These are phyloP conservation scores for Pseudocercospora fuligena DNA, from an alignment of 2,329 filamentous ascomycete genomes.

Conservation along the genomic window DNA sequence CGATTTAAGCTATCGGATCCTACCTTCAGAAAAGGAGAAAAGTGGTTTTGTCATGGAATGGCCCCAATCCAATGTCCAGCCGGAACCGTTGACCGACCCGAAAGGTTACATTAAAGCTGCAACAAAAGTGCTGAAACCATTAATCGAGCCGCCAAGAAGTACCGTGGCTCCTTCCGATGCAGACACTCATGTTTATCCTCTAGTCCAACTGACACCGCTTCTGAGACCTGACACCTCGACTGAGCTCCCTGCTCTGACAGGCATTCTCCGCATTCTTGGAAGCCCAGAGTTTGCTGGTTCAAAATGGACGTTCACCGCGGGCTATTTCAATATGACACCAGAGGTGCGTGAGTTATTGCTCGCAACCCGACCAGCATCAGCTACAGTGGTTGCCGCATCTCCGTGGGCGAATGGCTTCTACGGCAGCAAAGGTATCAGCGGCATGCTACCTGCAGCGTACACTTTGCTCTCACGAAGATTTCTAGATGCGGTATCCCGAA, in stretches of 20 bases:
- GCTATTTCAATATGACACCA: slow-evolving; percentile 96
- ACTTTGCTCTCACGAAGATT: slow-evolving; percentile 85
- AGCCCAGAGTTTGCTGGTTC: slow-evolving; percentile 67
- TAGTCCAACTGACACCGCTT: slow-evolving; percentile 86
- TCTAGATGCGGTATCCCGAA: slow-evolving; percentile 64
- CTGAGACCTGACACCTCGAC: slow-evolving; percentile 81
- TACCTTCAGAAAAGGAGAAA: slow-evolving; percentile 58
- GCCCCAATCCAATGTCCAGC: slow-evolving; percentile 74
- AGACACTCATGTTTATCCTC: slow-evolving; percentile 81
- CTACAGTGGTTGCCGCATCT: slow-evolving; percentile 88
- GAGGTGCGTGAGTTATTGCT: slow-evolving; percentile 81
- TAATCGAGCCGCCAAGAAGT: slow-evolving; percentile 60
- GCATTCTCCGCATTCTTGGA: slow-evolving; percentile 72
- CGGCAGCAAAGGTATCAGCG: slow-evolving; percentile 82
- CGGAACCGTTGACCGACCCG: slow-evolving; percentile 74
- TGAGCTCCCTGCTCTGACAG: slow-evolving; percentile 80
- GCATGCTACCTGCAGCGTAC: slow-evolving; percentile 89
- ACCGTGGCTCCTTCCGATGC: slow-evolving; percentile 34
- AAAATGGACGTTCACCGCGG: slow-evolving; percentile 94
- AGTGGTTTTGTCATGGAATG: slow-evolving; percentile 66
- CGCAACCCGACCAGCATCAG: slow-evolving; percentile 68
- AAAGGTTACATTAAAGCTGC: slow-evolving; percentile 71
- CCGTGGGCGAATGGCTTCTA: slow-evolving; percentile 97
- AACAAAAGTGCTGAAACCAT: slow-evolving; percentile 66
- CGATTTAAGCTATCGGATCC: slow-evolving; percentile 79